Base-by-base conservation (phyloP, 2,329 filamentous ascomycete genomes). In the Alternaria sp. region DNA sequence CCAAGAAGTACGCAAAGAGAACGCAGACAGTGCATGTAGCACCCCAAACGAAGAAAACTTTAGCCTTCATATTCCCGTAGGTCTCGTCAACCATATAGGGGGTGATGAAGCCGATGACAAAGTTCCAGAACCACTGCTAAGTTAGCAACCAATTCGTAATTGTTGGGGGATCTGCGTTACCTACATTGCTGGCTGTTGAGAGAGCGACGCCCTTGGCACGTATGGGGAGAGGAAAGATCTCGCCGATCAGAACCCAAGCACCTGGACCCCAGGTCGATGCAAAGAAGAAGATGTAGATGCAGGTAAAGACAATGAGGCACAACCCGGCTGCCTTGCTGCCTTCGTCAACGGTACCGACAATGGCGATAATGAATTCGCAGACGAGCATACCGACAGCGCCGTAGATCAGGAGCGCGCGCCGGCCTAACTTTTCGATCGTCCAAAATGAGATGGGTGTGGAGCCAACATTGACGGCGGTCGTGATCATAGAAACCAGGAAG, bases 281-380 rank as follows among this genome's bases (percentile, higher is more conserved):
- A 78, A 96, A 96, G 86, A 90, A 94, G 86, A 92, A 93, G 84
- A 96, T 94, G 86, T 93, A 95, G 83, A 96, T 89, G 82, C 89
- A 91, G 75, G 95, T 95, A 83, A 96, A 95, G 62, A 91, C 88
- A 67, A 96, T 93, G 85, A 94, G 79, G 67, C 68, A 74, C 28
- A 76, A 70, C 49, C 78, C 75, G 1, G 88, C 89, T 3, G 81
- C 66, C 62, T 84, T 80, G 78, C 89, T 79, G 20, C 73, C 76
- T 20, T 67, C 70, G 30, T 67, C 67, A 0, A 81, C 72, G 22
- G 70, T 75, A 61, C 83, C 85, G 53, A 87, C 80, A 67, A 95
- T 93, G 73, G 88, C 93, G 58, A 95, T 91, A 75, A 96, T 83
- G 85, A 95, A 95, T 81, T 96, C 90, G 83, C 91, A 94, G 73